These are phyloP conservation scores for Calocera cornea DNA, from an alignment of 768 basidiomycete species.

Conservation along the genomic window DNA sequence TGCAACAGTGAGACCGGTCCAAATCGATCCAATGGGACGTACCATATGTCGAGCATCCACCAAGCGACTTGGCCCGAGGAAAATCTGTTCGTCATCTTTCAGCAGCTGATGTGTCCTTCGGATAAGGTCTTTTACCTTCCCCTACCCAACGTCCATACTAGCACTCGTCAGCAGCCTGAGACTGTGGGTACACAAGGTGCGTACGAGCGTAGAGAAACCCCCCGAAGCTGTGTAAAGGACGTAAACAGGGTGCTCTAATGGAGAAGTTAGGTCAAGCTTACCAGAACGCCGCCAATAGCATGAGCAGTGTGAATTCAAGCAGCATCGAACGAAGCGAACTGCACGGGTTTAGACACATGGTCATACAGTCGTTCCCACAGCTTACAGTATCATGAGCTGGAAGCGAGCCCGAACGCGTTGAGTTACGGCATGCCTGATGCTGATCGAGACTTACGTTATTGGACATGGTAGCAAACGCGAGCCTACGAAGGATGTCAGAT, in stretches of 20 bases:
- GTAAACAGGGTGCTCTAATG: background rate
- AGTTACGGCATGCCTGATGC: background rate
- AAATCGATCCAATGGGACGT: background rate
- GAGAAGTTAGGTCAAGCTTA: background rate
- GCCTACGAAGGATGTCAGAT: conserved; percentile 28
- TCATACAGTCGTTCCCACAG: conserved; percentile 31
- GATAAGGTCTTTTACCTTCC: background rate
- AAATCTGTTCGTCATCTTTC: conserved; percentile 16
- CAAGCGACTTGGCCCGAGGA: conserved; percentile 53
- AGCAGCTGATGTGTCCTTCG: conserved; percentile 2
- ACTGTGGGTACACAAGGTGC: conserved; percentile 22
- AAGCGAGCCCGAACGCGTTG: background rate
- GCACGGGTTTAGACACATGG: conserved; percentile 34
- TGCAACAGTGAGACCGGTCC: conserved; percentile 13
- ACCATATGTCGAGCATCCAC: conserved; percentile 82
- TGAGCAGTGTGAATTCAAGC: conserved; percentile 69
- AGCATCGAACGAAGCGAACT: conserved; percentile 84
- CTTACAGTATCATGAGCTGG: conserved; percentile 29
- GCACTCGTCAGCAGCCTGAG: background rate
- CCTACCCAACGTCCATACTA: background rate
- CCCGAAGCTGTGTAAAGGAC: conserved; percentile 37
- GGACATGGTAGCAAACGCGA: conserved; percentile 83
- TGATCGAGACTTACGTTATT: conserved; percentile 22
- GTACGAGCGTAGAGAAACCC: conserved; percentile 86
- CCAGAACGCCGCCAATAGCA: conserved; percentile 77